Conservation (phyloP, 1,284 basidiomycete species). For the Ustilago curta region DNA sequence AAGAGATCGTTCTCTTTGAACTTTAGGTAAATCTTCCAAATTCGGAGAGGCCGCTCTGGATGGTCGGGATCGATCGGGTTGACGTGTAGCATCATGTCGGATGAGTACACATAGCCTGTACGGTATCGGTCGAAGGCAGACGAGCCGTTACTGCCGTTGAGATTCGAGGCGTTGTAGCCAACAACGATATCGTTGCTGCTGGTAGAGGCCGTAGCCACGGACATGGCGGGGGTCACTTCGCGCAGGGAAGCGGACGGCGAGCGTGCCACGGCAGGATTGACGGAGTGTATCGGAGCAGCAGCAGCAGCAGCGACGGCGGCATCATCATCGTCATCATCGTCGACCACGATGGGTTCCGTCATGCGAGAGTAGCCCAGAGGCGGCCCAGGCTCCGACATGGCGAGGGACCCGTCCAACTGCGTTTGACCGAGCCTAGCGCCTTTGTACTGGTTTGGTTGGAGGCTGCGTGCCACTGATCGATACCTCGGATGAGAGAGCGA, state of each 20-base stretch:
- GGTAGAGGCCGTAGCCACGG: constrained; percentile 22
- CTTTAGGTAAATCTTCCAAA: constrained; percentile 79
- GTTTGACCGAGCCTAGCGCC: no score
- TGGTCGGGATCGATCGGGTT: constrained; percentile 74
- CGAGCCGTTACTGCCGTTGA: no score
- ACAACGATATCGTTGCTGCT: constrained; percentile 9
- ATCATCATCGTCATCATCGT: constrained; percentile 31
- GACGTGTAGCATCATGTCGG: constrained; percentile 86
- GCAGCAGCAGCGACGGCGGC: not conserved
- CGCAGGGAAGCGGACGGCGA: constrained; percentile 20
- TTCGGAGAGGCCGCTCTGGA: constrained; percentile 89
- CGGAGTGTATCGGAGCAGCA: not conserved
- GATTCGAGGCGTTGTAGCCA: not conserved
- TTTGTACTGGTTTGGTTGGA: no score
- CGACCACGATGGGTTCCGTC: constrained; percentile 21
- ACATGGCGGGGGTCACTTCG: constrained; percentile 39
- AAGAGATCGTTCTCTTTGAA: constrained; percentile 71
- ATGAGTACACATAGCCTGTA: constrained; percentile 85
- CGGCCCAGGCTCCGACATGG: constrained; percentile 21
- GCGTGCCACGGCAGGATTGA: not conserved
- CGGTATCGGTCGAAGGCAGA: constrained; percentile 19
- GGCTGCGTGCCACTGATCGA: no score
- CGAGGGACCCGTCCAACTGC: not conserved
- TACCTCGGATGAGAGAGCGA: no score
- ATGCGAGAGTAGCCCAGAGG: constrained; percentile 5